Evolutionary conservation across 768 basidiomycete genomes (phyloP).

Genomic region (Neoboletus subvelutipes): DNA sequence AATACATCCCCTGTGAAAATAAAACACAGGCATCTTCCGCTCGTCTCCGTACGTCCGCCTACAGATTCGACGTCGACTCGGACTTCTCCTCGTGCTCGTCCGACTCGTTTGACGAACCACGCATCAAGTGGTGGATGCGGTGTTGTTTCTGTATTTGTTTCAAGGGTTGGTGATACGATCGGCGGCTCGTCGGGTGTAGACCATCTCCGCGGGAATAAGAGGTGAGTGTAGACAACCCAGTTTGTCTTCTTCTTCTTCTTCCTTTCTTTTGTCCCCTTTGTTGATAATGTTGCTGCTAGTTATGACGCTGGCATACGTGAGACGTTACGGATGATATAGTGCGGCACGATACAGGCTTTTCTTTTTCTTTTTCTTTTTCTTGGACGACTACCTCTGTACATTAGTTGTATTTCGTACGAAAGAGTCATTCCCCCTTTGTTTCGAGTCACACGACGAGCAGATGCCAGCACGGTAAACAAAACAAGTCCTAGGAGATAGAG

Average conservation of each 20-base stretch:
- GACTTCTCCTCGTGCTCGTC: conserved; percentile 25
- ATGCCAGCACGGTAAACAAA: background rate
- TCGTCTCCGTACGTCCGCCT: conserved; percentile 10
- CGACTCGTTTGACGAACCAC: conserved; percentile 24
- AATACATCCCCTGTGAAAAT: background rate
- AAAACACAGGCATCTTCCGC: conserved; percentile 6
- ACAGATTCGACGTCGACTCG: conserved; percentile 26
- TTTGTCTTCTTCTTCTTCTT: background rate
- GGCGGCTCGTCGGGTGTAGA: conserved; percentile 1
- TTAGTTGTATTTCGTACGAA: conserved; percentile 4
- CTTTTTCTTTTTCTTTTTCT: background rate
- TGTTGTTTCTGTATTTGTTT: conserved; percentile 21
- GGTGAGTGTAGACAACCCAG: background rate
- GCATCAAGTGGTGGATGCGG: conserved; percentile 21
- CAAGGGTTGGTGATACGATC: conserved; percentile 23
- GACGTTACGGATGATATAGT: background rate
- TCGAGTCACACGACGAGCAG: background rate
- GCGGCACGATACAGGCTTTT: background rate
- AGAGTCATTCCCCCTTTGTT: background rate
- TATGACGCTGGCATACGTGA: background rate
- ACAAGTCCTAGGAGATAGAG: background rate
- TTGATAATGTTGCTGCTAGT: background rate
- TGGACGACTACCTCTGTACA: background rate
- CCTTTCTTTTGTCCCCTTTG: background rate
- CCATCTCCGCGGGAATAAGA: conserved; percentile 17